phyloP scores from a whole-genome alignment of 2,329 filamentous ascomycete species.

The Thelonectria blattea region DNA sequence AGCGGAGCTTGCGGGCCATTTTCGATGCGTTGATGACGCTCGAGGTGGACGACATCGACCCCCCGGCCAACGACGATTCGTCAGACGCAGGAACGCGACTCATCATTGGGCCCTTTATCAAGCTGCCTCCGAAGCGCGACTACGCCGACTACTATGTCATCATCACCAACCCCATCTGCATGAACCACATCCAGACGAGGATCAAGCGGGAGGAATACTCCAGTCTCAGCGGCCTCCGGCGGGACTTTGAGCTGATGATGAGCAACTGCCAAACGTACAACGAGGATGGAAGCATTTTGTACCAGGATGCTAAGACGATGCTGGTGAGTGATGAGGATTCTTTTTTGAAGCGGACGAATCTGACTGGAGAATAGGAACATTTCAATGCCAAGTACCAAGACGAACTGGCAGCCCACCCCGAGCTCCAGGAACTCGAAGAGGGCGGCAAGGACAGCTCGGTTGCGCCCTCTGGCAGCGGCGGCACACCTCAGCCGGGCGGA shows the following conservation, averaged over 20 bases:
- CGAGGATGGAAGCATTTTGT: constrained; percentile 91
- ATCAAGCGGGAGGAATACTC: constrained; percentile 97
- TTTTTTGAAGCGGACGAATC: constrained; percentile 12
- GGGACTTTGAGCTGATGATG: constrained; percentile 84
- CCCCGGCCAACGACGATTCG: constrained; percentile 62
- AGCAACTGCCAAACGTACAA: constrained; percentile 95
- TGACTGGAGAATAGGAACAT: constrained; percentile 57
- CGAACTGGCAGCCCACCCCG: constrained; percentile 59
- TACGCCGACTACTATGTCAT: constrained; percentile 96
- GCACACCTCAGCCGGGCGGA: constrained; percentile 68
- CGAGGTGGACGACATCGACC: constrained; percentile 75
- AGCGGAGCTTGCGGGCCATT: constrained; percentile 77
- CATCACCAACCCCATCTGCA: constrained; percentile 91
- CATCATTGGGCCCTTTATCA: constrained; percentile 93
- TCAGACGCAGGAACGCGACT: constrained; percentile 70
- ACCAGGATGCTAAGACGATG: constrained; percentile 90
- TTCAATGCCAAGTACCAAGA: constrained; percentile 61
- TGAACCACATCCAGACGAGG: constrained; percentile 92
- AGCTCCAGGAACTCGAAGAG: constrained; percentile 62
- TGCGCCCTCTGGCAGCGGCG: constrained; percentile 62
- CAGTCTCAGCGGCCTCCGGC: constrained; percentile 77
- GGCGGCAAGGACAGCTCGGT: constrained; percentile 46
- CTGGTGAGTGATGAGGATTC: constrained; percentile 64
- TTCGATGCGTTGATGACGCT: constrained; percentile 84
- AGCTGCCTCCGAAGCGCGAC: constrained; percentile 84